Percentiles rank a stretch among this genome's conserved stretches.
These are phyloP conservation scores for Anisodus acutangulus DNA, from an alignment of 257 asterid species.

Conservation along the genomic window DNA sequence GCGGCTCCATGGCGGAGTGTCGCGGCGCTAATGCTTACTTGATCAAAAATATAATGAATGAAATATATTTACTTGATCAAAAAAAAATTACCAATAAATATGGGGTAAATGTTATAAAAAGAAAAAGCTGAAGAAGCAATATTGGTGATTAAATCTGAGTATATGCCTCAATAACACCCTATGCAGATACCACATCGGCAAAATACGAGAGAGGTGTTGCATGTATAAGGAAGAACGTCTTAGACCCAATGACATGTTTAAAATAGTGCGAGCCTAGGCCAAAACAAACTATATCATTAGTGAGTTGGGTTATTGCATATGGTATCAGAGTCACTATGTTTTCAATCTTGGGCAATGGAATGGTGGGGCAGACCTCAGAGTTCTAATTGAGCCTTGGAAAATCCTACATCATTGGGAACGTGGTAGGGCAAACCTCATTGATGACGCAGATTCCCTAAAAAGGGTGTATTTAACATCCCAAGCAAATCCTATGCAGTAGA, in stretches of 20 bases:
- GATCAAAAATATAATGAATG: too few relatives aligned
- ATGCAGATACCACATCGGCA: neutral
- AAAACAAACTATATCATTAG: neutral
- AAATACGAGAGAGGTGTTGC: neutral
- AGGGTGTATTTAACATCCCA: neutral
- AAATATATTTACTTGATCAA: too few relatives aligned
- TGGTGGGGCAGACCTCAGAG: neutral
- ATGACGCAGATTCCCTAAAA: neutral
- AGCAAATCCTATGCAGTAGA: neutral
- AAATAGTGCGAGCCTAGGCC: neutral
- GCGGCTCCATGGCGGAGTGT: too few relatives aligned
- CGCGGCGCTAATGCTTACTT: too few relatives aligned
- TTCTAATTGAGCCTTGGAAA: neutral
- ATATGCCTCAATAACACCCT: neutral
- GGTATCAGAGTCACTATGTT: neutral
- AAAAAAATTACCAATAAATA: neutral
- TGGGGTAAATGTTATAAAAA: neutral
- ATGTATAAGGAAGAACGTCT: neutral
- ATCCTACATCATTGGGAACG: conserved; percentile 15
- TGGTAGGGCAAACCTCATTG: neutral
- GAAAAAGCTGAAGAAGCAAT: neutral
- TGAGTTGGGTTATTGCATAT: conserved; percentile 1
- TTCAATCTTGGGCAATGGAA: conserved; percentile 4
- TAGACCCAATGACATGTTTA: neutral
- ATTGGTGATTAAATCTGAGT: conserved; percentile 15